Conservation (phyloP, 169 alveolate genomes). For the Blepharisma undulans region DNA sequence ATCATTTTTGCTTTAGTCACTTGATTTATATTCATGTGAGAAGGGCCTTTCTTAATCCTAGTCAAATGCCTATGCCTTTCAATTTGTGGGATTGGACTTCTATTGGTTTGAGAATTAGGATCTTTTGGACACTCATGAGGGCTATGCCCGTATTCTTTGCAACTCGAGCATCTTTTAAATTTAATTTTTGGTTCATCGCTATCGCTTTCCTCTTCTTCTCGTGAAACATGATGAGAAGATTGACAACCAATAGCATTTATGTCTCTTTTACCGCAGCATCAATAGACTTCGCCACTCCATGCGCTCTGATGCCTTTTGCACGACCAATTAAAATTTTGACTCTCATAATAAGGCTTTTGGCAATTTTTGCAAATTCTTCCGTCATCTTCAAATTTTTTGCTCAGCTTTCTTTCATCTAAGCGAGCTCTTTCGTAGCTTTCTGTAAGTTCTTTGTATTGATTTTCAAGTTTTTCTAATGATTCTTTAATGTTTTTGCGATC, state of each 20-base stretch:
- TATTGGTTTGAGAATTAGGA: slow-evolving; percentile 14
- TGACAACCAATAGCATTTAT: slow-evolving; percentile 79
- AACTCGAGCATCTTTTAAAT: neutral
- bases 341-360: slow-evolving; percentile 67
- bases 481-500: neutral
- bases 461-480: neutral
- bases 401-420: neutral
- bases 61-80: neutral
- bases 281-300: slow-evolving; percentile 78
- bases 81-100: neutral
- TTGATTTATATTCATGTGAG: neutral
- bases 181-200: neutral
- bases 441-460: neutral
- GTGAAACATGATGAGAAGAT: slow-evolving; percentile 69
- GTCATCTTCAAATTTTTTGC: neutral
- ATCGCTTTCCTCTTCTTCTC: slow-evolving; percentile 81
- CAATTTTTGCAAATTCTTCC: slow-evolving; percentile 65
- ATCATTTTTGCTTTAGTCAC: neutral
- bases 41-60: neutral
- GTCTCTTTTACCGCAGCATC: slow-evolving; percentile 82
- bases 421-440: neutral
- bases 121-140: slow-evolving; percentile 16
- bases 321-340: slow-evolving; percentile 79
- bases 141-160: slow-evolving; percentile 33
- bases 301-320: slow-evolving; percentile 75